Base-by-base conservation (phyloP, 2,329 filamentous ascomycete species). In the Pseudohalonectria lignicola region DNA sequence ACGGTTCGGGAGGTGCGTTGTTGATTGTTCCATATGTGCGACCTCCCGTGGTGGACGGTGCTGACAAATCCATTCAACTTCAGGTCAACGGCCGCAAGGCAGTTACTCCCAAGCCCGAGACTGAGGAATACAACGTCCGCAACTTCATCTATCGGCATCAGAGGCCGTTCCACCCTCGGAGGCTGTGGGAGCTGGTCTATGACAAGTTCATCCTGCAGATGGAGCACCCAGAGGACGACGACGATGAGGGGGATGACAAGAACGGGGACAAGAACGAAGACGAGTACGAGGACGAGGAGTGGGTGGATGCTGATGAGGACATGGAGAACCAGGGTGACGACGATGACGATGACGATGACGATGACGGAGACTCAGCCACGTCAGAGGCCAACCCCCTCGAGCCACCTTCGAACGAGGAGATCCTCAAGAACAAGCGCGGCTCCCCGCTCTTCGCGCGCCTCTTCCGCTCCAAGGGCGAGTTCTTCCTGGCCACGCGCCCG, bases 121-220 rank as follows among this genome's bases (percentile, higher is more conserved):
- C 79, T 0, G 66, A 84, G 39, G 80, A 84, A 63, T 84, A 84
- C 49, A 78, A 77, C 7, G 79, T 86, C 10, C 70, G 74, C 26
- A 85, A 75, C 50, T 83, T 83, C 46, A 75, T 86, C 11, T 86
- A 86, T 52, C 63, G 67, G 1, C 70, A 74, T 0, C 63, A 72
- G 7, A 61, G 71, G 1, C 76, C 76, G 0, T 71, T 73, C 39
- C 64, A 72, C 30, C 69, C 69, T 0, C 52, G 53, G 2, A 52
- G 67, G 0, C 56, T 73, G 0, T 72, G 61, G 56, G 51, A 54
- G 0, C 49, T 66, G 16, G 43, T 71, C 2, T 60, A 65, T 23
- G 59, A 70, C 42, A 69, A 69, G 44, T 72, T 72, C 23, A 67
- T 71, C 28, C 53, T 71, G 5, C 66, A 71, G 36, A 55, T 65